These are phyloP conservation scores for Vanderwaltozyma tropicalis DNA, from an alignment of 805 yeast species.

Conservation along the genomic window DNA sequence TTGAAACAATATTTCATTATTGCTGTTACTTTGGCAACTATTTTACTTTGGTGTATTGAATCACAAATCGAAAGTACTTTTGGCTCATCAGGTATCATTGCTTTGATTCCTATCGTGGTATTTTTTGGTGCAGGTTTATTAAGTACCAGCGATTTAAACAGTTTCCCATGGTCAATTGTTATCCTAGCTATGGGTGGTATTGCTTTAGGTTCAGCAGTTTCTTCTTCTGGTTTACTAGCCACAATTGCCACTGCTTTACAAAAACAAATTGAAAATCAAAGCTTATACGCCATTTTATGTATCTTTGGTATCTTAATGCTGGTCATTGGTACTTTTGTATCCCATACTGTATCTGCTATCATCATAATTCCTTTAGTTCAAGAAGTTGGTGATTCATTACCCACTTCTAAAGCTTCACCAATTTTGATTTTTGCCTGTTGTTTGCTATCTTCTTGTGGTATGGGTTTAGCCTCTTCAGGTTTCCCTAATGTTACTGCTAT, in stretches of 20 bases:
- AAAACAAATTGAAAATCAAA: slow-evolving; percentile 49
- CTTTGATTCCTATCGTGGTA: slow-evolving; percentile 72
- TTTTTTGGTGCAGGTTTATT: slow-evolving; percentile 85
- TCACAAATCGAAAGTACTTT: slow-evolving; percentile 57
- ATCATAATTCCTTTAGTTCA: slow-evolving; percentile 83
- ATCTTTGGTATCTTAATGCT: slow-evolving; percentile 77
- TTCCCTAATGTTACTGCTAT: slow-evolving; percentile 98
- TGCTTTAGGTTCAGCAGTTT: slow-evolving; percentile 87
- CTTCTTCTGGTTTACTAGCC: slow-evolving; percentile 76
- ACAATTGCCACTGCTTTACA: slow-evolving; percentile 69
- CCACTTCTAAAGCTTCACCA: slow-evolving; percentile 59
- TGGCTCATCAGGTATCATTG: slow-evolving; percentile 91
- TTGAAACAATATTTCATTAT: slow-evolving; percentile 64
- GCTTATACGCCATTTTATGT: slow-evolving; percentile 57
- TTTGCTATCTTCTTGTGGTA: slow-evolving; percentile 79
- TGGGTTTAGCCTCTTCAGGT: slow-evolving; percentile 96
- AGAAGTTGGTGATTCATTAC: slow-evolving; percentile 66
- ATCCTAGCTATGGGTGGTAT: slow-evolving; percentile 96
- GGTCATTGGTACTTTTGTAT: slow-evolving; percentile 85
- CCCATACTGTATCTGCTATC: slow-evolving; percentile 94
- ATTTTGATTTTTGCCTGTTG: slow-evolving; percentile 37
- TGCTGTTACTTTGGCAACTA: slow-evolving; percentile 60
- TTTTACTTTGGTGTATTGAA: slow-evolving; percentile 82
- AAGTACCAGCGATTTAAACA: slow-evolving; percentile 78
- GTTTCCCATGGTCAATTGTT: slow-evolving; percentile 94